Evolutionary conservation across 768 basidiomycete genomes (phyloP), one percentile per base, ranked within the genome.

Genomic region (Collybia sp.): DNA sequence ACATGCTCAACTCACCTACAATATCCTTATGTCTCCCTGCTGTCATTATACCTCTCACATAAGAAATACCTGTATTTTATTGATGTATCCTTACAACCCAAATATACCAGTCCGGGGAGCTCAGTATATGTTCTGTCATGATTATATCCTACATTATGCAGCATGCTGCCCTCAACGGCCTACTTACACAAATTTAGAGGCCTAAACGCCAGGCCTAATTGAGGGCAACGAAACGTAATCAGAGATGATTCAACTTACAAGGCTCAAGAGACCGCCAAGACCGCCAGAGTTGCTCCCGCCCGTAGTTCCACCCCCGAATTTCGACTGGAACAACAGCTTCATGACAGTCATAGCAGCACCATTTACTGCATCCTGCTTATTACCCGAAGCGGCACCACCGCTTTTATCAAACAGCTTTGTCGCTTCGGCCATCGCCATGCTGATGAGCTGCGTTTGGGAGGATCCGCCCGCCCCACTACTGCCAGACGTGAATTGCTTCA

Each of bases 401-500:
- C 77, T 72, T 51, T 75, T 66, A 55, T 90, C 88, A 53, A 93
- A 87, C 41, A 90, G 65, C 59, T 88, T 85, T 12, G 76, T 68
- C 0, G 82, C 86, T 54, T 94, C 85, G 0, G 80, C 79, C 89
- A 95, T 91, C 3, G 93, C 92, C 63, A 91, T 64, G 56, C 86
- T 85, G 64, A 95, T 82, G 48, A 94, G 68, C 62, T 93, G 62
- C 33, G 79, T 80, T 60, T 76, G 72, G 42, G 70, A 72, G 39
- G 72, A 67, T 19, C 69, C 74, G 6, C 75, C 63, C 6, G 25
- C 58, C 42, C 5, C 65, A 65, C 59, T 56, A 31, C 63, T 46
- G 5, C 83, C 77, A 3, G 76, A 77, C 2, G 84, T 83, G 68
- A 87, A 88, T 53, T 72, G 58, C 66, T 89, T 83, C 48, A 90